These are phyloP conservation scores for Rhynchospora breviuscula DNA, from an alignment of 176 grass and related monocot genomes.

Conservation along the genomic window DNA sequence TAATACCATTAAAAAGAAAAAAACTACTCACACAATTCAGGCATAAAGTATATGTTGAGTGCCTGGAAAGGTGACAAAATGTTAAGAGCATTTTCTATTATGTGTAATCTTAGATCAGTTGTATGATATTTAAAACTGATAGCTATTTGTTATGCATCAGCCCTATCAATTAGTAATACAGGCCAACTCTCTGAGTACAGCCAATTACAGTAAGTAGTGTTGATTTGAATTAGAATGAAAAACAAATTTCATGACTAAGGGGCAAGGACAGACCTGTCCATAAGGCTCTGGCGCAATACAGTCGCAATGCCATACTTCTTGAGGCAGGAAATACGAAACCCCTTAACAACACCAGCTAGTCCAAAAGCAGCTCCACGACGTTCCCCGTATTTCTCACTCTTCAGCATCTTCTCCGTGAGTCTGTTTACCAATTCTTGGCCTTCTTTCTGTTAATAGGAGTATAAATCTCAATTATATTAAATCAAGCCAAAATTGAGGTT, in stretches of 20 bases:
- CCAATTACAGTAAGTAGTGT: neutral
- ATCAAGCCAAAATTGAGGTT: neutral
- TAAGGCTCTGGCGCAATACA: conserved; percentile 55
- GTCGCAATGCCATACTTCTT: conserved; percentile 86
- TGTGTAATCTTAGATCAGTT: neutral
- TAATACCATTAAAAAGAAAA: neutral
- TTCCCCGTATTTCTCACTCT: conserved; percentile 90
- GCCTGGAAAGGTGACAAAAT: neutral
- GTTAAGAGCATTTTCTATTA: neutral
- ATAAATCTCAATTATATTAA: conserved; percentile 11
- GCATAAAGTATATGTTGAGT: neutral
- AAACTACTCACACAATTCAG: neutral
- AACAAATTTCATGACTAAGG: conserved; percentile 9
- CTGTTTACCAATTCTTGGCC: conserved; percentile 70
- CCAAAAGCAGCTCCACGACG: conserved; percentile 94
- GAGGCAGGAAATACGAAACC: conserved; percentile 80
- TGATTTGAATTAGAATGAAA: neutral
- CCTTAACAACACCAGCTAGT: conserved; percentile 94
- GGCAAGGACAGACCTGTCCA: conserved; percentile 61
- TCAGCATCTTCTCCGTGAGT: conserved; percentile 81
- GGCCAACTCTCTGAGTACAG: neutral
- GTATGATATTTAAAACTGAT: neutral
- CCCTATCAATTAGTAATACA: neutral
- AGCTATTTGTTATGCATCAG: neutral
- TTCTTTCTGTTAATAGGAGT: conserved; percentile 56